Evolutionary conservation across 257 asterid genomes (phyloP).

Genomic region (Gardenia jasminoides): DNA sequence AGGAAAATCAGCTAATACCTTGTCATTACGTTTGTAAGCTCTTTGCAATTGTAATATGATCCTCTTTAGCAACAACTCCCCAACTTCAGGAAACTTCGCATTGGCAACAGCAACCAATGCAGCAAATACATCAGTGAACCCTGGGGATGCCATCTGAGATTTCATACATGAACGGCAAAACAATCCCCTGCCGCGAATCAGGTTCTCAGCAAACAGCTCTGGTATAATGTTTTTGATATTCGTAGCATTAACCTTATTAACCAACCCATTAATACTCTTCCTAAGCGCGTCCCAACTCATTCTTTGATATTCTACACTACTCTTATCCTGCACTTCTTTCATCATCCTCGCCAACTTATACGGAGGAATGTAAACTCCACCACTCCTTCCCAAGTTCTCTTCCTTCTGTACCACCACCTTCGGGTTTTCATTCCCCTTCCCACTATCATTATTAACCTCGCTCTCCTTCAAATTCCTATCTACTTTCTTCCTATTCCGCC

Average conservation of each 20-base stretch:
- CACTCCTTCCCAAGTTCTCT: conserved; percentile 61
- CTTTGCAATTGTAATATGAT: conserved; percentile 70
- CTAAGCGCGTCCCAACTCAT: conserved; percentile 96
- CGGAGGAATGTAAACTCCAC: conserved; percentile 89
- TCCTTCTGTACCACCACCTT: conserved; percentile 30
- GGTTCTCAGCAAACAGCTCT: conserved; percentile 83
- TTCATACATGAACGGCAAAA: conserved; percentile 94
- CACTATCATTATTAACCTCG: conserved; percentile 5
- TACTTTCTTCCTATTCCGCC: conserved; percentile 19
- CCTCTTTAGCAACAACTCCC: conserved; percentile 75
- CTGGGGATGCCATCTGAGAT: conserved; percentile 97
- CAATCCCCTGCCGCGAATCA: conserved; percentile 84
- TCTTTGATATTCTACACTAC: conserved; percentile 78
- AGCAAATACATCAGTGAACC: conserved; percentile 86
- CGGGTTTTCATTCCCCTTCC: conserved; percentile 28
- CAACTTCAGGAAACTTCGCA: conserved; percentile 88
- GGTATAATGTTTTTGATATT: conserved; percentile 84
- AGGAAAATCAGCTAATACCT: conserved; percentile 36
- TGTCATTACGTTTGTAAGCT: conserved; percentile 79
- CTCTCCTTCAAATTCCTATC: conserved; percentile 20
- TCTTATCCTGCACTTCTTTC: conserved; percentile 76
- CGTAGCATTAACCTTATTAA: conserved; percentile 80
- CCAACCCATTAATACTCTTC: conserved; percentile 92
- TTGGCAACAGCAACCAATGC: conserved; percentile 90
- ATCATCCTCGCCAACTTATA: conserved; percentile 78